Evolutionary conservation across 345 rosid species (phyloP), one percentile per base, ranked within the genome.

Genomic region (Aurinia saxatilis): DNA sequence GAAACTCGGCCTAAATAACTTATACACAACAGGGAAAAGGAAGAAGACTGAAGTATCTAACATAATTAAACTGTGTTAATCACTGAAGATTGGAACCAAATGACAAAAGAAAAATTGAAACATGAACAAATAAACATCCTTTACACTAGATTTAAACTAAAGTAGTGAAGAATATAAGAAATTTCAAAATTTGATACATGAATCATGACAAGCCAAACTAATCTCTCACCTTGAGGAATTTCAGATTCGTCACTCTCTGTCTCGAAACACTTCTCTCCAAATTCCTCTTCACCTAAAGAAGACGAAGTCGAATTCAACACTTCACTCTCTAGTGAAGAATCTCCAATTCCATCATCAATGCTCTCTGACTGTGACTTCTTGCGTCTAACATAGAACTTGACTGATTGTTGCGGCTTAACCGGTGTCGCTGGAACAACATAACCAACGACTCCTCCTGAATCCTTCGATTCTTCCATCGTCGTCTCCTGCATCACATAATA

Each of bases 351-450:
- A 27, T 44, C 38, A 23, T 23, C 27, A 23, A 23, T 23, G 0
- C 36, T 13, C 14, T 46, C 46, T n/a, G n/a, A n/a, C 37, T 46
- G 70, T 37, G 18, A 1, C 19, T 21, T 37, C 11, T 53, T 69
- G 1, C 67, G 55, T 15, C 67, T 47, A 37, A 35, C 61, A 10
- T 69, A 69, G 3, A 25, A 17, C 14, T 19, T 69, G 1, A n/a
- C 2, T 39, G 27, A 4, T 4, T 17, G 48, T 13, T 8, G 21
- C 18, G 49, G 62, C 18, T 69, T 61, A 13, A 18, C 3, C 0
- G 67, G 57, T 27, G 73, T 61, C 0, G 7, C 31, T 7, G n/a
- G 48, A 68, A 36, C 36, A 21, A n/a, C 36, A 34, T 21, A 11
- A 13, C 18, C 31, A 27, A n/a, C 5, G 5, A 55, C 2, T 12